Evolutionary conservation across 2,329 filamentous ascomycete genomes (phyloP), one percentile per base, ranked within the genome.

Genomic region (Beauveria caledonica): DNA sequence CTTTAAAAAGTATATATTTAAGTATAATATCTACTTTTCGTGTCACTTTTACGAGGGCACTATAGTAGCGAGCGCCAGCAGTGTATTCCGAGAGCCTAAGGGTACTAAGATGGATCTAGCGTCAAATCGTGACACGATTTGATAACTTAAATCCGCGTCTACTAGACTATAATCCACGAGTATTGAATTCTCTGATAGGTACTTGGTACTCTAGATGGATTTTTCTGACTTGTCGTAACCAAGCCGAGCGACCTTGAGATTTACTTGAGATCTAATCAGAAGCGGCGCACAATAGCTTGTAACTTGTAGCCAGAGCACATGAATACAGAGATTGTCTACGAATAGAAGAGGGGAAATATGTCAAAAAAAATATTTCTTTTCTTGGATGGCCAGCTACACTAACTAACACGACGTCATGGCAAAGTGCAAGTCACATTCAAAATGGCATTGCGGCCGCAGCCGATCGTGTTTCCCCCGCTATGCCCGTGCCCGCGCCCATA

Each of bases 381-480:
- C 33, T 36, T 25, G 44, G 44, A 17, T 15, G 15, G 44, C 3
- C 5, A 46, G 19, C 44, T 46, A 10, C 10, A 7, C 33, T 36
- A 10, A 23, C 15, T 19, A 10, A 49, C 5, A 25, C 25, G 15
- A 29, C 46, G 17, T 8, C 46, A 49, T 27, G 46, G 46, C 25
- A n/a, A 29, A 49, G 23, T 29, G 15, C 23, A n/a, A 6, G n/a
- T 11, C 25, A 27, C 9, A 33, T 10, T 13, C 27, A 19, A 21
- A 50, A 42, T 33, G 54, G 27, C 54, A 48, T 56, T 39, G 54
- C 54, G 54, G 54, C 54, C 19, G 54, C 44, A 48, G 54, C 54
- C 54, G 54, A 57, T 57, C 54, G 27, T 36, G 25, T 46, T 44
- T 44, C 53, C 54, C 54, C 19, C 50, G 29, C 29, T 40, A 21